These are phyloP conservation scores for Ochromonas danica DNA, from an alignment of 108 stramenopile species.

Conservation along the genomic window DNA sequence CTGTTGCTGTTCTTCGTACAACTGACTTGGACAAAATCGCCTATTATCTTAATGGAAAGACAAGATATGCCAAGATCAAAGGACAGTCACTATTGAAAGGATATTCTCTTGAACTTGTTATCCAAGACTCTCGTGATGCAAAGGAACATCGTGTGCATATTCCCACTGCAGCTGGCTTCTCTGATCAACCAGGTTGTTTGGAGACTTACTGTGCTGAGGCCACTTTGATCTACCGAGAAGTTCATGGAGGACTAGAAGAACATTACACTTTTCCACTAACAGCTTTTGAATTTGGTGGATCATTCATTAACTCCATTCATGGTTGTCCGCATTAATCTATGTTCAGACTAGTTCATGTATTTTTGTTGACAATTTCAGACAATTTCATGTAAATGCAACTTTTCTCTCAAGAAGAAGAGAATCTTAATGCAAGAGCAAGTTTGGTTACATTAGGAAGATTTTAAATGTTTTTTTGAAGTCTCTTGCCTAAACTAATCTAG, in stretches of 20 bases:
- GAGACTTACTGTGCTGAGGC: not conserved
- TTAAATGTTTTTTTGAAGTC: no score
- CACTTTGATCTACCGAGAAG: not conserved
- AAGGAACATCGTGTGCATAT: not conserved
- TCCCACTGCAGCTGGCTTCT: constrained; percentile 4
- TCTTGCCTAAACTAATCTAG: no score
- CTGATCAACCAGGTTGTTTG: not conserved
- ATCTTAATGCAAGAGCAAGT: no score
- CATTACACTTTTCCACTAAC: not conserved
- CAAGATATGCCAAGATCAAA: not conserved
- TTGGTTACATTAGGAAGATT: no score
- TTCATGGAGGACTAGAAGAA: not conserved
- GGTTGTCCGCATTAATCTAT: no score
- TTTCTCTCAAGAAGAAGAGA: no score
- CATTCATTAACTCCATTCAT: constrained; percentile 7
- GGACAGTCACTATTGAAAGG: not conserved
- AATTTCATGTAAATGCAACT: no score
- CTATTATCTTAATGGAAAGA: not conserved
- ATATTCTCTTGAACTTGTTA: not conserved
- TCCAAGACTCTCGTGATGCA: not conserved
- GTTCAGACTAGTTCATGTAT: no score
- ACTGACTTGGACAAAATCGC: not conserved
- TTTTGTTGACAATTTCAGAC: no score
- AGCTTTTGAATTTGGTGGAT: constrained; percentile 25
- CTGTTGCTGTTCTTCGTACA: not conserved